Evolutionary conservation across 352 stramenopile species (phyloP), one percentile per base, ranked within the genome.

Genomic region (Poterioochromonas sp.): DNA sequence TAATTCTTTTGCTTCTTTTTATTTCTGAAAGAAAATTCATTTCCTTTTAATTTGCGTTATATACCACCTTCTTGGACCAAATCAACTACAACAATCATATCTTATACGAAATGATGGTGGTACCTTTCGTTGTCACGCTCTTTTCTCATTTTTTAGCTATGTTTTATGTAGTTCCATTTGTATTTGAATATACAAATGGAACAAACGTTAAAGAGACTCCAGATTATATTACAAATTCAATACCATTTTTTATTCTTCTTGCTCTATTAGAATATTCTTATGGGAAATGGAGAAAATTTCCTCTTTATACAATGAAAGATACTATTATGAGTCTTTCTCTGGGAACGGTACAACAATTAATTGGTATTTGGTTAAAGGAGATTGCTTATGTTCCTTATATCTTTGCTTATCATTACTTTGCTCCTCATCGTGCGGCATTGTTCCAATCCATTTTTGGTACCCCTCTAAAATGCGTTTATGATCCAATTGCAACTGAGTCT

Each of bases 321-420:
- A 54, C 65, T 29, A n/a, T 74, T 35, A 32, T 51, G 5, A 58
- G 39, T 34, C 15, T 74, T n/a, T 54, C 34, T 54, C n/a, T 74
- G 65, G 39, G 11, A 26, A 51, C 53, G 3, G 20, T 74, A 18
- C 65, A 74, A 35, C 39, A 74, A 35, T 26, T 58, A 15, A 34
- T 34, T 58, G 40, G 2, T 35, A 39, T 74, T 3, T 34, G 51
- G 22, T 26, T 34, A 26, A 2, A 54, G n/a, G 12, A 54, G 22
- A 34, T 73, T 5, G 11, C 18, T 5, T 20, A n/a, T 3, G 2
- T 47, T 40, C 63, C 63, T 43, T 73, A 73, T 49, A 40, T 40
- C 20, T 73, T 20, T 44, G 8, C 40, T 12, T 73, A 73, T 49
- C 47, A 40, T 32, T 15, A 26, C n/a, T 51, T 3, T 40, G 5